Conservation (phyloP, 768 basidiomycete genomes). For the Suillus plorans region DNA sequence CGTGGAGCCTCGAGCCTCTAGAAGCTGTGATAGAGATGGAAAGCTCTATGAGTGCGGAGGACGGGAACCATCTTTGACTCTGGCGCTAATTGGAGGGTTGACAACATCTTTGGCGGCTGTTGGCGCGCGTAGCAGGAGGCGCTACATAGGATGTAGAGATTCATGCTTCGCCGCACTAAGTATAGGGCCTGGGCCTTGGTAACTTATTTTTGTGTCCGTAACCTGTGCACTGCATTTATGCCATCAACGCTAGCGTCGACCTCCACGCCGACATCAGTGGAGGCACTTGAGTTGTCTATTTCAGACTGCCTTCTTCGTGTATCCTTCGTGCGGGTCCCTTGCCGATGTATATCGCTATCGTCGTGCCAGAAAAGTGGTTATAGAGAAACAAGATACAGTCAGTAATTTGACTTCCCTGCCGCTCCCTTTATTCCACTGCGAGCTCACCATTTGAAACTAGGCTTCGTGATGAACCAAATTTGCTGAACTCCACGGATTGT, state of each 20-base stretch:
- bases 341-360: background rate
- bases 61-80: conserved; percentile 25
- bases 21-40: conserved; percentile 30
- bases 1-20: conserved; percentile 30
- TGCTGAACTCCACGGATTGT: background rate
- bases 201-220: background rate
- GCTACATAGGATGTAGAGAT: too few relatives aligned
- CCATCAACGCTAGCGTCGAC: background rate
- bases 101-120: conserved; percentile 7
- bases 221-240: background rate
- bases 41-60: conserved; percentile 30
- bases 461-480: background rate
- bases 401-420: background rate
- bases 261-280: background rate
- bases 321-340: background rate
- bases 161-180: background rate
- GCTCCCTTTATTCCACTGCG: background rate
- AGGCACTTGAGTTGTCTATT: background rate
- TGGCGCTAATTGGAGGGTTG: conserved; percentile 8
- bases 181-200: background rate
- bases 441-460: background rate
- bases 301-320: background rate
- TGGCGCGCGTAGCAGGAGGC: conserved; percentile 1
- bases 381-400: background rate
- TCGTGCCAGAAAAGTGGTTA: background rate